Evolutionary conservation across 345 rosid genomes (phyloP).

Genomic region (Luvunga scandens): DNA sequence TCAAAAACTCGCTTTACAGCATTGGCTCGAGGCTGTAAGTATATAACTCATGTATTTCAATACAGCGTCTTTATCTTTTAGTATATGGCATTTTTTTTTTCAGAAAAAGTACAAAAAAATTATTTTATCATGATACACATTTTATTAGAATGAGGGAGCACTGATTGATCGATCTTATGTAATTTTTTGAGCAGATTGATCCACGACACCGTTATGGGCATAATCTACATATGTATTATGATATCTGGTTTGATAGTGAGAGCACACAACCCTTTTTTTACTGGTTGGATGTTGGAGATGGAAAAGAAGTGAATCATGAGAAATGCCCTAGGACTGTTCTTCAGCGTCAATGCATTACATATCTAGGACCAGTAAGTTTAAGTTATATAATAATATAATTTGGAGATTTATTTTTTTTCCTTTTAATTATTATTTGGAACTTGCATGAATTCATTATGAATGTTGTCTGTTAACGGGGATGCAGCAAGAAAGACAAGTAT

Average conservation of each 20-base stretch:
- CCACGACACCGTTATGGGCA: slow-evolving; percentile 73
- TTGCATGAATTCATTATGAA: too few species aligned
- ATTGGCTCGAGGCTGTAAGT: slow-evolving; percentile 98
- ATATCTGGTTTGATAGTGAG: slow-evolving; percentile 52
- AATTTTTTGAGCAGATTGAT: slow-evolving; percentile 44
- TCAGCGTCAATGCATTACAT: slow-evolving; percentile 54
- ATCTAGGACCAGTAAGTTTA: slow-evolving; percentile 60
- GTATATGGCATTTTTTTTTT: too few species aligned
- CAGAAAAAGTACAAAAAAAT: too few species aligned
- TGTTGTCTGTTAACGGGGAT: not conserved
- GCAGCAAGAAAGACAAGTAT: slow-evolving; percentile 57
- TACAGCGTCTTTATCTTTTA: not conserved
- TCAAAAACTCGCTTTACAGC: slow-evolving; percentile 79
- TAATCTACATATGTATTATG: slow-evolving; percentile 63
- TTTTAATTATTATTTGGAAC: not conserved
- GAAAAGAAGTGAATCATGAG: slow-evolving; percentile 44
- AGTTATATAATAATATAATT: too few species aligned
- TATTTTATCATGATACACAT: too few species aligned
- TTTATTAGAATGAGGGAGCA: too few species aligned
- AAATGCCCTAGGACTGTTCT: slow-evolving; percentile 46
- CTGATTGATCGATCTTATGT: too few species aligned
- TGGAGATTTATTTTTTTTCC: not conserved
- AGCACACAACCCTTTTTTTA: slow-evolving; percentile 68
- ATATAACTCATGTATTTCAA: too few species aligned
- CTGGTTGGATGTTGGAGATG: slow-evolving; percentile 77